Base-by-base conservation (phyloP, 257 asterid species). In the Coffea eugenioides region DNA sequence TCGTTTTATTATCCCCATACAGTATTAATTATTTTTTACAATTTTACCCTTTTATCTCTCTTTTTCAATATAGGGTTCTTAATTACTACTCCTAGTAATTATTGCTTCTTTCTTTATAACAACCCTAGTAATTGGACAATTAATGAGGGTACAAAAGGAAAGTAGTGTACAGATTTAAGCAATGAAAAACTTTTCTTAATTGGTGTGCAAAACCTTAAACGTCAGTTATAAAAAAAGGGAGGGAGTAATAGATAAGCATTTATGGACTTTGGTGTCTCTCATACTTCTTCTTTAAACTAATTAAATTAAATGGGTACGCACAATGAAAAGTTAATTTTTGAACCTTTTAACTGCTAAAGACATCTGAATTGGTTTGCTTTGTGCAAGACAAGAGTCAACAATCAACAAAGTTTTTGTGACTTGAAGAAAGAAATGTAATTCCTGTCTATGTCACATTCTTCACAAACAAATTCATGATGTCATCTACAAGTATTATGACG, bases 381-480 rank as follows among this genome's bases (percentile, higher is more conserved):
- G 64, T 54, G 78, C 76, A 74, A 20, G 71, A 80, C 83, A 80
- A 20, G 83, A 75, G 83, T 74, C 83, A 80, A 80, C 71, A 80
- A 57, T 69, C 27, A 36, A 66, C 66, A 66, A 66, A 48, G 9
- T 52, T 46, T 45, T 45, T 21, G 27, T 16, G 45, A 41, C 23
- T 69, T 68, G 18, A 34, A 20, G 25, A 21, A 31, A 20, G 25
- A 21, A 69, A 3, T 11, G 7, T 14, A 12, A 57, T 57, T 59
- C 46, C 71, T 41, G 20, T 16, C 57, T 10, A 52, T 25, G 6
- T 77, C 66, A 66, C 15, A 43, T 36, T 31, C 2, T 76, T 45
- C 10, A 4, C n/a, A 16, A 2, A 15, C n/a, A 16, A 2, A 25
- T 3, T 16, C 9, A 65, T 79, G 82, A 79, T 3, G 43, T 79